Evolutionary conservation across 2,329 filamentous ascomycete genomes (phyloP).

Genomic region (Diaporthe sp.): DNA sequence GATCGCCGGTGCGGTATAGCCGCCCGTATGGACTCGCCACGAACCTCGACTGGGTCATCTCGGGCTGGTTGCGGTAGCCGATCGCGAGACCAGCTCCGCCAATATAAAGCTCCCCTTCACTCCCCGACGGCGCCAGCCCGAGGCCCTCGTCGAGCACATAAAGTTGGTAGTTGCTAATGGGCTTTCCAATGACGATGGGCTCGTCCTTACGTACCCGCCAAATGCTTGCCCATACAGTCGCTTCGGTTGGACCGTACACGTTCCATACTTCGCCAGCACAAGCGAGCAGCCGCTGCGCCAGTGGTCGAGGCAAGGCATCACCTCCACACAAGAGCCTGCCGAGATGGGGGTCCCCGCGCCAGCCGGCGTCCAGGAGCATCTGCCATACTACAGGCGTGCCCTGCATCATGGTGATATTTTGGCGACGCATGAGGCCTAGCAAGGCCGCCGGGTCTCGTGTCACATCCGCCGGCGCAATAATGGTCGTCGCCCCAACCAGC

Average conservation of each 20-base stretch:
- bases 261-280: not conserved
- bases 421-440: not conserved
- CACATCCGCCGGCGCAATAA: not conserved
- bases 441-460: not conserved
- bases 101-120: not conserved
- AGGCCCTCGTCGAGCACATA: not conserved
- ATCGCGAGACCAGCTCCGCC: not conserved
- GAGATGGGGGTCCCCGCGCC: not conserved
- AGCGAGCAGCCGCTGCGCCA: not conserved
- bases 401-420: not conserved
- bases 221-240: not conserved
- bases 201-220: not conserved
- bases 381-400: not conserved
- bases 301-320: not conserved
- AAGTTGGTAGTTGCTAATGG: not conserved
- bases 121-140: no score
- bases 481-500: not conserved
- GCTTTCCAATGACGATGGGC: not conserved
- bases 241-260: not conserved
- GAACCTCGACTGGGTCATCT: not conserved
- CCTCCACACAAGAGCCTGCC: not conserved
- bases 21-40: not conserved
- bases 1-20: not conserved
- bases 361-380: not conserved
- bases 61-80: not conserved